phyloP scores from a whole-genome alignment of 1,139 yeast species.

The Pichia sp. region DNA sequence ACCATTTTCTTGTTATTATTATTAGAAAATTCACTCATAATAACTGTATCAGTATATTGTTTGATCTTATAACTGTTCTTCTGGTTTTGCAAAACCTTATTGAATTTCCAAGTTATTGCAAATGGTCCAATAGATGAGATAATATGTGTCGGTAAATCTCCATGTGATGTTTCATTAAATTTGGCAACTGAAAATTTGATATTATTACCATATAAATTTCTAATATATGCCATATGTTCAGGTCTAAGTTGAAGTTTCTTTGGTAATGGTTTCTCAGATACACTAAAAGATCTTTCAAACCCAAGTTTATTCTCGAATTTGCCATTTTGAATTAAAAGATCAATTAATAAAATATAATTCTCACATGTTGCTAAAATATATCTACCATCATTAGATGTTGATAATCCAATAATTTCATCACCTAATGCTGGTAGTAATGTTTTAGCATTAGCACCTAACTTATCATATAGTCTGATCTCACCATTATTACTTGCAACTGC shows the following conservation, averaged over 20 bases:
- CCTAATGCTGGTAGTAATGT: conserved; percentile 77
- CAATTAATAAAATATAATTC: conserved; percentile 61
- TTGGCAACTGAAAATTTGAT: conserved; percentile 63
- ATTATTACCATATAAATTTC: conserved; percentile 41
- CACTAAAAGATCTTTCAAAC: conserved; percentile 57
- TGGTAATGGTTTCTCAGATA: conserved; percentile 62
- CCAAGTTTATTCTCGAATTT: conserved; percentile 56
- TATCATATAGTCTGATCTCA: conserved; percentile 65
- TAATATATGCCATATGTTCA: conserved; percentile 64
- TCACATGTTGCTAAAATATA: conserved; percentile 78
- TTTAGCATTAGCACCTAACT: conserved; percentile 67
- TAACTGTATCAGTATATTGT: conserved; percentile 53
- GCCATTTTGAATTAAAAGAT: conserved; percentile 55
- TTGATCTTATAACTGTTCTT: conserved; percentile 43
- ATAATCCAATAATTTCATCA: conserved; percentile 59
- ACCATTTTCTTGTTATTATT: conserved; percentile 67
- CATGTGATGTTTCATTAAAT: conserved; percentile 49
- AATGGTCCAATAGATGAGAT: conserved; percentile 76
- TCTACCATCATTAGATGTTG: conserved; percentile 70
- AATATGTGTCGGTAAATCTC: conserved; percentile 54
- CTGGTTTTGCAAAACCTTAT: conserved; percentile 36
- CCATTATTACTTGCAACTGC: conserved; percentile 76
- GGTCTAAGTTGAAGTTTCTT: conserved; percentile 61
- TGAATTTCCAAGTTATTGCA: conserved; percentile 74
- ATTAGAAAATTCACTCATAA: conserved; percentile 73